Evolutionary conservation across 1,284 basidiomycete species (phyloP).

Genomic region (Leccinum subatratum): DNA sequence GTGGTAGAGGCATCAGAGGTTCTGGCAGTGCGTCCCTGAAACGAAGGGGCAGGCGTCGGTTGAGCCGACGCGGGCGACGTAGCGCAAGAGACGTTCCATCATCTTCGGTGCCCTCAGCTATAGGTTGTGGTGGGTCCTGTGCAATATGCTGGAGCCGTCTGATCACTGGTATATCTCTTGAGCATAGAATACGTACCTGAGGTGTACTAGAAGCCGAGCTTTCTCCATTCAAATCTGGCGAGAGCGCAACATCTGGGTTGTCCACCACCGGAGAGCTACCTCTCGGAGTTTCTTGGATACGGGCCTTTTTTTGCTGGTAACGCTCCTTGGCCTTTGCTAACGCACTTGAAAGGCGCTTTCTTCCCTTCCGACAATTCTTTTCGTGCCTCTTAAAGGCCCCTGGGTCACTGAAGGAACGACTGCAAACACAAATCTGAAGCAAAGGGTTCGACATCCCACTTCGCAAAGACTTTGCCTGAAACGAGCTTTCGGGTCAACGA

Average conservation of each 20-base stretch:
- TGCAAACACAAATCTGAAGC: not conserved
- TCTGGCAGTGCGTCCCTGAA: not conserved
- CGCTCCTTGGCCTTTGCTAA: not conserved
- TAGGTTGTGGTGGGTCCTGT: not conserved
- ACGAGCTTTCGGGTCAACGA: no score
- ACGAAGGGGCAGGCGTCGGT: not conserved
- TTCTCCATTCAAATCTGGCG: not conserved
- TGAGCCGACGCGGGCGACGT: not conserved
- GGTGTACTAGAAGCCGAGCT: not conserved
- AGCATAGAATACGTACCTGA: not conserved
- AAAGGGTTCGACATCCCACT: not conserved
- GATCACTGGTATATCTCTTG: not conserved
- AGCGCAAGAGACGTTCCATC: not conserved
- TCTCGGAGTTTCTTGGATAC: not conserved
- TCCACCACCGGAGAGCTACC: not conserved
- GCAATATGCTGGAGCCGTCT: not conserved
- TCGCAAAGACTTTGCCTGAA: no score
- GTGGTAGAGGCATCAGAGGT: not conserved
- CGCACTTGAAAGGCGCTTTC: not conserved
- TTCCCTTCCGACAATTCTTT: not conserved
- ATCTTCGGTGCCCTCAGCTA: not conserved
- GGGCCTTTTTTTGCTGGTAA: not conserved
- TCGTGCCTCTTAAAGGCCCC: slow-evolving; percentile 1
- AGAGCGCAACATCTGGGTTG: not conserved
- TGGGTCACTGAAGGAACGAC: slow-evolving; percentile 1